Evolutionary conservation across 2,329 filamentous ascomycete species (phyloP).

Genomic region (Penicillium digitatum): DNA sequence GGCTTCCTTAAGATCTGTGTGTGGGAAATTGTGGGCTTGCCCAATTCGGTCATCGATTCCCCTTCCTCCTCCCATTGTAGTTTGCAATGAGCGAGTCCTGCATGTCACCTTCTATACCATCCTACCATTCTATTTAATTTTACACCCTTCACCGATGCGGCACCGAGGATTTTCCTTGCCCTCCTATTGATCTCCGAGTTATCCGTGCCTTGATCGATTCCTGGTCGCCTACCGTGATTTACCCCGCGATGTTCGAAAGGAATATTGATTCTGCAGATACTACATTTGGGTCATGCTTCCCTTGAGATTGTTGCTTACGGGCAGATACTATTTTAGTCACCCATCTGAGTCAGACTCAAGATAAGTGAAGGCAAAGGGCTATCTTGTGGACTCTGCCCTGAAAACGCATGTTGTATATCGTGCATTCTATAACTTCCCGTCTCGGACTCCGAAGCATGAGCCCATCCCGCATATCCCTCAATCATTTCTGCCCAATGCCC

Average conservation of each 20-base stretch:
- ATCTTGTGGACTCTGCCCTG: neutral
- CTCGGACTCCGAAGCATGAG: neutral
- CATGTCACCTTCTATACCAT: slow-evolving; percentile 1
- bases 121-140: neutral
- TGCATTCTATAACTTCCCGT: neutral
- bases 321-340: neutral
- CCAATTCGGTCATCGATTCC: neutral
- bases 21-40: neutral
- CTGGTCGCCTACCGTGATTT: neutral
- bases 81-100: neutral
- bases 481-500: neutral
- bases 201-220: neutral
- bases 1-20: neutral
- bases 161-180: neutral
- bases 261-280: neutral
- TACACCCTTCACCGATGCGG: neutral
- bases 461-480: neutral
- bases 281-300: neutral
- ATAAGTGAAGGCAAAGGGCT: neutral
- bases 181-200: neutral
- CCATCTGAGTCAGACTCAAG: neutral
- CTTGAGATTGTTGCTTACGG: neutral
- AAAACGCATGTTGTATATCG: neutral
- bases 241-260: neutral
- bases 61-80: neutral